A percentile compares a stretch with the other conserved stretches of the same genome.
phyloP scores from a whole-genome alignment of 345 rosid genomes.

The Rhodomyrtus tomentosa region DNA sequence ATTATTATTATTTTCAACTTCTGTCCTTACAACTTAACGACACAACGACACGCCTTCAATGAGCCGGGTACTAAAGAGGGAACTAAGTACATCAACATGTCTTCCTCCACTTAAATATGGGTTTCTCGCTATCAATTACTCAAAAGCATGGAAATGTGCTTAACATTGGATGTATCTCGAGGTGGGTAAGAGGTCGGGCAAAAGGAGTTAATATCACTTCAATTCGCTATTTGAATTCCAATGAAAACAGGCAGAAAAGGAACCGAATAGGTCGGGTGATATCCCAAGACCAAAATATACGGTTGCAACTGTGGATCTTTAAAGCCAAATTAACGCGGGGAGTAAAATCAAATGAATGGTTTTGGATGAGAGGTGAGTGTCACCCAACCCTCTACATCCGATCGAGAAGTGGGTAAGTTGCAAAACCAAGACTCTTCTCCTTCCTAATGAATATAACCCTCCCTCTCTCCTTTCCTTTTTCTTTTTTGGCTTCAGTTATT shows the following conservation, averaged over 20 bases:
- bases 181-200: not conserved
- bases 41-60: not conserved
- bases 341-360: not conserved
- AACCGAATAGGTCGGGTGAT: too few relatives aligned
- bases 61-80: not conserved
- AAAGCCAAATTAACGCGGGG: not conserved
- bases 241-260: fast-evolving
- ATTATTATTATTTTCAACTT: not conserved
- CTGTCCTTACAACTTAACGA: not conserved
- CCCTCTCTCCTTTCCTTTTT: not conserved
- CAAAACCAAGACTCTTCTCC: slow-evolving; percentile 13
- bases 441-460: not conserved
- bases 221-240: not conserved
- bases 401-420: not conserved
- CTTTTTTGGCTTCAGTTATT: not conserved
- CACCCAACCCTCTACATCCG: slow-evolving; percentile 5
- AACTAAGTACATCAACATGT: not conserved
- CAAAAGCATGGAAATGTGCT: not conserved
- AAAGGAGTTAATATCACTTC: not conserved
- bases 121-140: not conserved
- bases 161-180: too few relatives aligned
- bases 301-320: not conserved
- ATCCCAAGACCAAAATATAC: not conserved
- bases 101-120: fast-evolving
- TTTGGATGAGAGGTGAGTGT: slow-evolving; percentile 1